Percentiles rank a stretch among this genome's conserved stretches.
Evolutionary conservation across 2,329 filamentous ascomycete genomes (phyloP).

Genomic region (Aureobasidium sp.): DNA sequence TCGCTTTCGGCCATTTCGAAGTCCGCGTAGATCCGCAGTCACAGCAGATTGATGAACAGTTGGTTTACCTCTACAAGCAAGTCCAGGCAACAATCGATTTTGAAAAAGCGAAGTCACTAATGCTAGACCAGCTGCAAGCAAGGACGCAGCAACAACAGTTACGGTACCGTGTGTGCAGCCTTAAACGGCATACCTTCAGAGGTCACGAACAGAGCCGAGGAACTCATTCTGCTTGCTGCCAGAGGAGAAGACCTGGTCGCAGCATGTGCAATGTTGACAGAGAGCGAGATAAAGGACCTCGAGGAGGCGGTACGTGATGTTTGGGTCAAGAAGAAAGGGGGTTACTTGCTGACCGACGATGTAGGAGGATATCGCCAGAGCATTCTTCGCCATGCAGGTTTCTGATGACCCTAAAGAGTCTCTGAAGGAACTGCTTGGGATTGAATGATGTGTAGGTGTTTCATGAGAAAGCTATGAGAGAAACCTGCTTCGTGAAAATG

Average conservation of each 20-base stretch:
- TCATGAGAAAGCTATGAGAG: background rate
- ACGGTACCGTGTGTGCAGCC: constrained; percentile 76
- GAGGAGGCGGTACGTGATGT: constrained; percentile 51
- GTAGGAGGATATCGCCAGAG: background rate
- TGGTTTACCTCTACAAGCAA: constrained; percentile 67
- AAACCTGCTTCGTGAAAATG: background rate
- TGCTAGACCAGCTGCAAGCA: constrained; percentile 19
- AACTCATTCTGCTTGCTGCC: constrained; percentile 60
- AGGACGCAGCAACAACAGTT: constrained; percentile 71
- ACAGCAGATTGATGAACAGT: constrained; percentile 50
- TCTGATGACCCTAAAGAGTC: constrained; percentile 1
- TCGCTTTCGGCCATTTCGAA: constrained; percentile 66
- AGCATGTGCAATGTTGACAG: constrained; percentile 61
- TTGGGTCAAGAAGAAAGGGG: background rate
- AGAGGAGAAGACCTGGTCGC: constrained; percentile 70
- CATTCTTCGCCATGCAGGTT: background rate
- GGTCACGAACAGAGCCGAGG: constrained; percentile 69
- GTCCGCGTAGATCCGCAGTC: constrained; percentile 53
- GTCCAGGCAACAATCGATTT: background rate
- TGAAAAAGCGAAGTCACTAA: background rate
- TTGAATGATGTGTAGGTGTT: background rate
- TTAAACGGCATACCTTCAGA: constrained; percentile 72
- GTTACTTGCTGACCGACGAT: background rate
- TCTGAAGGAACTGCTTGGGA: background rate
- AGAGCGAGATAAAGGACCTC: constrained; percentile 58